Base-by-base conservation (phyloP, 257 asterid species). In the Solanum sitiens region DNA sequence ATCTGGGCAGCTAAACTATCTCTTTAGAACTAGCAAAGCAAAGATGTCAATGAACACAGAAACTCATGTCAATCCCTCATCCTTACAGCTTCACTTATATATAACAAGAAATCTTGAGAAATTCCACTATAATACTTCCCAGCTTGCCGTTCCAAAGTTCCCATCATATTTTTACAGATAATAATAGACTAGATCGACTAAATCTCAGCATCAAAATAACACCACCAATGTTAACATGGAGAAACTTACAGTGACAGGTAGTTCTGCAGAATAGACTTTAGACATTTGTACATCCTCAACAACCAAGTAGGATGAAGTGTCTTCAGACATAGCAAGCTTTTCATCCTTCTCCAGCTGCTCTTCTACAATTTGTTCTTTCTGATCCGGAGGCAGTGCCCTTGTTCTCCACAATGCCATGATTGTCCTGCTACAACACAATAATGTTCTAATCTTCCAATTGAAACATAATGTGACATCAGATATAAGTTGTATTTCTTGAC, bases 371-470 rank as follows among this genome's bases (percentile, higher is more conserved):
- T 77, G 87, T 23, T 92, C 95, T 90, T 91, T 92, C 91, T 94
- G 95, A 87, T 92, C 96, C 0, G 89, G 94, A 59, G 91, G 94
- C 27, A 92, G 80, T 30, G 92, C 91, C 90, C 98, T 93, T 86
- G 98, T 92, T 91, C 95, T 93, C 99, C 98, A 97, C 90, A 97
- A 89, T 14, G 98, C 98, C 93, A 86, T 92, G 63, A 94, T 90
- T 21, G 98, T 97, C 96, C 99, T 97, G 91, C 45, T 87, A 91
- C 33, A 53, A 87, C 79, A 85, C 80, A 42, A 50, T 3, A 21
- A 33, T 86, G 18, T 21, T 86, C 79, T 68, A 21, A 80, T 80
- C 85, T 35, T 23, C 20, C 21, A 21, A 6, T 16, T 27, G 33
- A 83, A 50, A 37, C 59, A 61, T 77, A 32, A 25, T 79, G 67